A percentile compares a stretch with the other conserved stretches of the same genome.
Evolutionary conservation across 495 filamentous ascomycete genomes (phyloP).

Genomic region (Aspergillus indologenus): DNA sequence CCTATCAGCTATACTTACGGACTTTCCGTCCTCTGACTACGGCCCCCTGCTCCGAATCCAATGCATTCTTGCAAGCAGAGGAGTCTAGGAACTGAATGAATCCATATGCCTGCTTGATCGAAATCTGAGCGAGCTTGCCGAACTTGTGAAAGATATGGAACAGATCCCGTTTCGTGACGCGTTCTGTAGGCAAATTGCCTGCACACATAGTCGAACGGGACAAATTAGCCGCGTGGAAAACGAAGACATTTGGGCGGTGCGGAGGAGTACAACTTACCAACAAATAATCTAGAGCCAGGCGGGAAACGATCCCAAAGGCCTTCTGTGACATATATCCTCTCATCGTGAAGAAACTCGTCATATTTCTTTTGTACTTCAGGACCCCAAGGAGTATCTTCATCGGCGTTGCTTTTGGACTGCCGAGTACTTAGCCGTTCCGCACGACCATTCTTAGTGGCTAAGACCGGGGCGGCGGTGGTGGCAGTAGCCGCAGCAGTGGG

Average conservation of each 20-base stretch:
- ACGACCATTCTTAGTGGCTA: conserved; percentile 23
- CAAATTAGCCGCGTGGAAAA: conserved; percentile 16
- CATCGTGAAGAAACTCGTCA: conserved; percentile 77
- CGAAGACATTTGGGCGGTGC: neutral
- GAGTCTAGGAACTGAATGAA: conserved; percentile 91
- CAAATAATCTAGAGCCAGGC: conserved; percentile 78
- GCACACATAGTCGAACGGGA: conserved; percentile 11
- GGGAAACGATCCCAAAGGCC: conserved; percentile 95
- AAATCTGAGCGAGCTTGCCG: conserved; percentile 89
- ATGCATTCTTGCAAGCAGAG: conserved; percentile 65
- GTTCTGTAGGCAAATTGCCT: conserved; percentile 93
- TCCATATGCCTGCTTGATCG: conserved; percentile 94
- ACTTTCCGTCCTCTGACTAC: conserved; percentile 82
- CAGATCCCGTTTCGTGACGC: conserved; percentile 89
- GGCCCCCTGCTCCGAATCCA: conserved; percentile 73
- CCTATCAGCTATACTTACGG: conserved; percentile 60
- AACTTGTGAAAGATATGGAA: conserved; percentile 85
- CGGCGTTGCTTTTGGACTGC: conserved; percentile 29
- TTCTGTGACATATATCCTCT: conserved; percentile 76
- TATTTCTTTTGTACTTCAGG: conserved; percentile 69
- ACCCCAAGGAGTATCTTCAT: conserved; percentile 53
- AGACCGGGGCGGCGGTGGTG: no score
- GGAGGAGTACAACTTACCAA: conserved; percentile 62
- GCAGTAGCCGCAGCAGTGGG: neutral
- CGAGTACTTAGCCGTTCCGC: conserved; percentile 28